Percentiles rank a stretch among this genome's conserved stretches.
Conservation (phyloP, 495 filamentous ascomycete genomes). For the Hypoxylon perforatum region DNA sequence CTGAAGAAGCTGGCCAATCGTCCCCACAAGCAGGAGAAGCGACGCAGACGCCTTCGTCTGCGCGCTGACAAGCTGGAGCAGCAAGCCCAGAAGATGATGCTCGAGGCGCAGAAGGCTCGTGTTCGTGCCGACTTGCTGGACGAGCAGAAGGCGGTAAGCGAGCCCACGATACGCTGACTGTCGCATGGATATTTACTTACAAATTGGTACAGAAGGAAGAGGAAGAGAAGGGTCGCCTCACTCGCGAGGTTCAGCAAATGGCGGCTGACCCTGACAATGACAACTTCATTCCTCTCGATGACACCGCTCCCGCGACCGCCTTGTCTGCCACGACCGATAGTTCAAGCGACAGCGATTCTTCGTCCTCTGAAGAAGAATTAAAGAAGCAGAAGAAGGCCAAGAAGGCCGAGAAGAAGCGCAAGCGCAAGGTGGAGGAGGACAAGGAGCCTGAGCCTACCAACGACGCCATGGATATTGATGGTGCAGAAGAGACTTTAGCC, state of each 20-base stretch:
- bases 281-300: conserved; percentile 35
- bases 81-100: conserved; percentile 38
- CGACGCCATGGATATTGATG: conserved; percentile 9
- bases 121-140: conserved; percentile 38
- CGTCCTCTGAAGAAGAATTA: conserved; percentile 4
- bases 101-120: conserved; percentile 37
- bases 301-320: neutral
- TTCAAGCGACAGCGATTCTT: conserved; percentile 5
- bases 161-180: neutral
- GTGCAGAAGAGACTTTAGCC: no score
- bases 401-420: conserved; percentile 45
- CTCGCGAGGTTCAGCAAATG: conserved; percentile 29
- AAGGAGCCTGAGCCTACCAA: conserved; percentile 10
- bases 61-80: conserved; percentile 41
- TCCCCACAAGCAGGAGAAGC: conserved; percentile 46
- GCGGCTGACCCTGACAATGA: conserved; percentile 31
- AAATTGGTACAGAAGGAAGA: conserved; percentile 36
- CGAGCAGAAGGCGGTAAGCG: conserved; percentile 24
- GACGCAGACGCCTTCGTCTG: conserved; percentile 36
- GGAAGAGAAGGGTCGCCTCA: conserved; percentile 34
- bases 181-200: neutral
- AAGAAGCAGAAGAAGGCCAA: conserved; percentile 40
- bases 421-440: conserved; percentile 41
- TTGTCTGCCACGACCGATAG: neutral
- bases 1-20: conserved; percentile 41